Evolutionary conservation across 345 rosid genomes (phyloP).

Genomic region (Eucalyptus marginata): DNA sequence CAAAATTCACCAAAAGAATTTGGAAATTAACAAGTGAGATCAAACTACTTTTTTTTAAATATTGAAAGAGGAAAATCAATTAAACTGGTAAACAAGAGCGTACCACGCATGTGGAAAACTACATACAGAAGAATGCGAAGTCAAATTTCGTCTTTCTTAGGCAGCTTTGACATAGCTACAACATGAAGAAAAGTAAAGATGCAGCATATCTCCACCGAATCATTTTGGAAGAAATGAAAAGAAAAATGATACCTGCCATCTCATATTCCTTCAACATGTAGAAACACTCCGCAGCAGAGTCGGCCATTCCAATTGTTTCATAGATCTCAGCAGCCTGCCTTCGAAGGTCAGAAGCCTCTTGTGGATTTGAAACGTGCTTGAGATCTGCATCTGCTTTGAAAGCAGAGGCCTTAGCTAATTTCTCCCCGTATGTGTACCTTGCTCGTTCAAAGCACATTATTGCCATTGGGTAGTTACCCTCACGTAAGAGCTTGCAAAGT

Average conservation of each 20-base stretch:
- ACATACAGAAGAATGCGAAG: background rate
- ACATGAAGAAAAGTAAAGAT: background rate
- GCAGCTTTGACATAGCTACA: background rate
- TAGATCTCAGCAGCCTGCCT: conserved; percentile 40
- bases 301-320: conserved; percentile 29
- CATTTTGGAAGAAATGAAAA: background rate
- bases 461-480: conserved; percentile 35
- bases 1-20: background rate
- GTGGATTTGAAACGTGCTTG: conserved; percentile 14
- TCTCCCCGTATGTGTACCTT: conserved; percentile 20
- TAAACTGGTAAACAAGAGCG: background rate
- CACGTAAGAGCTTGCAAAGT: conserved; percentile 18
- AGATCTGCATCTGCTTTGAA: conserved; percentile 27
- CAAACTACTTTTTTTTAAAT: background rate
- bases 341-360: conserved; percentile 8
- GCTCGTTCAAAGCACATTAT: conserved; percentile 41
- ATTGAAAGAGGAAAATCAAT: background rate
- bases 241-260: background rate
- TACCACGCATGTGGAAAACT: background rate
- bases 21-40: background rate
- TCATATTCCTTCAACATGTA: conserved; percentile 17
- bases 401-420: conserved; percentile 27
- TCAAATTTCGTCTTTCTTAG: background rate
- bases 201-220: background rate
- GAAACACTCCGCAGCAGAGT: conserved; percentile 33